These are phyloP conservation scores for Hypsizygus marmoreus DNA, from an alignment of 768 basidiomycete species.

Conservation along the genomic window DNA sequence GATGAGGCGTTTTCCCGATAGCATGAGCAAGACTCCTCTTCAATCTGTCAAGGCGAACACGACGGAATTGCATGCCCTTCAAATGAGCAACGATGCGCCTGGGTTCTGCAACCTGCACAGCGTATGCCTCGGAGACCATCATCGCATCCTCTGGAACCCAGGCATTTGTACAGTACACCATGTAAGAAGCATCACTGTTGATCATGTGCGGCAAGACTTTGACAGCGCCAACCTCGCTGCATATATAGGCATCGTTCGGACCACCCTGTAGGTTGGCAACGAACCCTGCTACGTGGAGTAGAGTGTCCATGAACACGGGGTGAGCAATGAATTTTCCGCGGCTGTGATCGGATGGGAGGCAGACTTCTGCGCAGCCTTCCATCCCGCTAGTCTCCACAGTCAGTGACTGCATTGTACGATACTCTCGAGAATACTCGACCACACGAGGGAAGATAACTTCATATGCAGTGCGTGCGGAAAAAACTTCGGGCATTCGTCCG, in stretches of 20 bases:
- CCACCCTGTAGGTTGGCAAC: slow-evolving; percentile 59
- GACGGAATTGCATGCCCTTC: slow-evolving; percentile 60
- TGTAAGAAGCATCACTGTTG: slow-evolving; percentile 43
- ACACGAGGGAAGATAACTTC: slow-evolving; percentile 69
- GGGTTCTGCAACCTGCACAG: slow-evolving; percentile 39
- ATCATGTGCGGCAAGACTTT: slow-evolving; percentile 46
- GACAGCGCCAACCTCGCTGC: slow-evolving; percentile 52
- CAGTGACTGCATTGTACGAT: slow-evolving; percentile 59
- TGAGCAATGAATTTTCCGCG: slow-evolving; percentile 42
- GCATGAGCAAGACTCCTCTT: slow-evolving; percentile 44
- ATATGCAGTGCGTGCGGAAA: slow-evolving; percentile 59
- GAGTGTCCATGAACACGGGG: slow-evolving; percentile 64
- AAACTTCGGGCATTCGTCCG: slow-evolving; percentile 40
- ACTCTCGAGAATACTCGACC: slow-evolving; percentile 60
- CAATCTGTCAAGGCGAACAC: slow-evolving; percentile 52
- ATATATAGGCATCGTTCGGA: slow-evolving; percentile 61
- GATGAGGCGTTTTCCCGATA: slow-evolving; percentile 14
- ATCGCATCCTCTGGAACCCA: slow-evolving; percentile 44
- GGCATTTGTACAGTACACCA: slow-evolving; percentile 51
- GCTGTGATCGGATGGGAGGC: slow-evolving; percentile 36
- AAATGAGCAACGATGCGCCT: slow-evolving; percentile 54
- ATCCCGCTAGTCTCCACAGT: slow-evolving; percentile 47
- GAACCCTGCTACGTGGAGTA: slow-evolving; percentile 73
- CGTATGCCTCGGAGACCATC: slow-evolving; percentile 55
- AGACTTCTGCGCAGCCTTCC: slow-evolving; percentile 54